phyloP scores from a whole-genome alignment of 169 alveolate species.

The Plasmodium inui region DNA sequence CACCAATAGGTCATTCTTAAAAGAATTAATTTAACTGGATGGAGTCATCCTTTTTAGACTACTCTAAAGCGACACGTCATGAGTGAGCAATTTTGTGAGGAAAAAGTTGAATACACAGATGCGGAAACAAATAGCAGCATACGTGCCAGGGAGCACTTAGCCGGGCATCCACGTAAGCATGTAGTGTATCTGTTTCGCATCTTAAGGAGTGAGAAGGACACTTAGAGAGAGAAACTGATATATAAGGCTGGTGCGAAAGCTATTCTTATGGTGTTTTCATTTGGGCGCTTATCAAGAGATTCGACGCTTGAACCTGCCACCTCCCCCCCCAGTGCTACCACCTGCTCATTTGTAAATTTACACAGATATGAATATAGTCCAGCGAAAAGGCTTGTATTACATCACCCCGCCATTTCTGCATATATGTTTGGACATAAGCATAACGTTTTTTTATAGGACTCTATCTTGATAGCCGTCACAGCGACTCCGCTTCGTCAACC shows the following conservation, averaged over 20 bases:
- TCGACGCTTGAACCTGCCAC: neutral
- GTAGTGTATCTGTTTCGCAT: neutral
- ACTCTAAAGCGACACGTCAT: neutral
- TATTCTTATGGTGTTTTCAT: neutral
- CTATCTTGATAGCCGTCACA: neutral
- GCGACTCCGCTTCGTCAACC: neutral
- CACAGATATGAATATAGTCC: neutral
- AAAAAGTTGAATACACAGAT: neutral
- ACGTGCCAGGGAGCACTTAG: neutral
- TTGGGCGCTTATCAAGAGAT: neutral
- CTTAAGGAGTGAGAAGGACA: neutral
- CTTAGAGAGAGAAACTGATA: neutral
- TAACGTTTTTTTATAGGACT: neutral
- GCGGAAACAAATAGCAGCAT: neutral
- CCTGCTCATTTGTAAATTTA: neutral
- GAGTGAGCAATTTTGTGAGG: neutral
- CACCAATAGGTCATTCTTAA: neutral
- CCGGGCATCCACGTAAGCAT: neutral
- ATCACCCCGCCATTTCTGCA: neutral
- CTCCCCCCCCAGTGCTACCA: neutral
- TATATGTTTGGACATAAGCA: neutral
- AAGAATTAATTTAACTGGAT: neutral
- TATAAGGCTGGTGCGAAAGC: neutral
- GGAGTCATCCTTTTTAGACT: neutral
- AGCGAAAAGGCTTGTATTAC: neutral